Evolutionary conservation across 495 filamentous ascomycete species (phyloP).

Genomic region (Chaetomium cochliodes): DNA sequence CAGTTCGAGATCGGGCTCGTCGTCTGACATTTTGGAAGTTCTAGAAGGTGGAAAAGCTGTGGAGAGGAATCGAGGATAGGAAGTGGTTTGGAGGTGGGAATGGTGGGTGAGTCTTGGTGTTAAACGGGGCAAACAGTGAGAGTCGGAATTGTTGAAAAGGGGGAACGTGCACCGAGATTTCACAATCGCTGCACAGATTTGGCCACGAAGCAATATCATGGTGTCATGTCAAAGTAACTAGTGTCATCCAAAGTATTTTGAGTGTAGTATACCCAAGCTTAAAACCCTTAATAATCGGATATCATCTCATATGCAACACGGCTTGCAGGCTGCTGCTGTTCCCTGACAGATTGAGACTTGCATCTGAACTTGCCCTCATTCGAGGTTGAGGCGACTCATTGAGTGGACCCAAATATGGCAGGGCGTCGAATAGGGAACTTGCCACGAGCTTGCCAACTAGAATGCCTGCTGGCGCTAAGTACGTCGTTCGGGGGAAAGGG

Average conservation of each 20-base stretch:
- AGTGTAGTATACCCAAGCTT: background rate
- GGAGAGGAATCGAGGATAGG: background rate
- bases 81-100: background rate
- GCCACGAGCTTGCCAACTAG: too few relatives aligned
- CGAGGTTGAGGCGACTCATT: background rate
- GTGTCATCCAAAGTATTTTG: background rate
- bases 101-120: background rate
- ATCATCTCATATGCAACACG: background rate
- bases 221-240: background rate
- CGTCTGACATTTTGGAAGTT: slow-evolving; percentile 67
- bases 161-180: slow-evolving; percentile 12
- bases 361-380: background rate
- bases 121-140: background rate
- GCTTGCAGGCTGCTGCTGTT: background rate
- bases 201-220: background rate
- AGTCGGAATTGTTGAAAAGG: background rate
- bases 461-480: background rate
- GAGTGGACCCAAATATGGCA: background rate
- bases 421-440: slow-evolving; percentile 11
- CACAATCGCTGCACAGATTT: too few relatives aligned
- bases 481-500: too few relatives aligned
- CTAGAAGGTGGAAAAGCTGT: background rate
- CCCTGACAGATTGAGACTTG: background rate
- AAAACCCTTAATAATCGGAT: background rate
- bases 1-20: slow-evolving; percentile 85